These are phyloP conservation scores for Monilinia fructigena DNA, from an alignment of 2,329 filamentous ascomycete genomes.

Conservation along the genomic window DNA sequence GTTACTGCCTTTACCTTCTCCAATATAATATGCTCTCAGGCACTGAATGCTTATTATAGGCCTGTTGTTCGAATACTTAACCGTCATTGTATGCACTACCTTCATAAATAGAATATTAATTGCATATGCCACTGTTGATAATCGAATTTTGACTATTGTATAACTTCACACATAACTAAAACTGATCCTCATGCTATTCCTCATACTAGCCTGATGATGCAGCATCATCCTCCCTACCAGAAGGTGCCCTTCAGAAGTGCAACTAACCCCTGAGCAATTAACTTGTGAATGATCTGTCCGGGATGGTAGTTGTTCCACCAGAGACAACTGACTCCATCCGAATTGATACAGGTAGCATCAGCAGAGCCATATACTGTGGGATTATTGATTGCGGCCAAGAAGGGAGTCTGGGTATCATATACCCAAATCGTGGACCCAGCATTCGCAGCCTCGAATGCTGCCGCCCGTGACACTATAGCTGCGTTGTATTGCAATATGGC, in stretches of 20 bases:
- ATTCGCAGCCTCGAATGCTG: conserved; percentile 6
- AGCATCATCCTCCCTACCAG: background rate
- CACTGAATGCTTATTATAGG: no score
- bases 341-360: conserved; percentile 1
- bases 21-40: no score
- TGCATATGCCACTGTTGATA: no score
- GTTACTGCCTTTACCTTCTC: no score
- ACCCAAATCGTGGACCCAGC: background rate
- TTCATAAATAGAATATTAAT: no score
- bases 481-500: conserved; percentile 11
- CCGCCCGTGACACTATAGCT: background rate
- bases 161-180: no score
- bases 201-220: no score
- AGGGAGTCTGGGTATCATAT: conserved; percentile 6
- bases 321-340: conserved; percentile 3
- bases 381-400: background rate
- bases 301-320: conserved; percentile 14
- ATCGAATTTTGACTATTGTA: no score
- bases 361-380: background rate
- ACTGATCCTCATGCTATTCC: no score
- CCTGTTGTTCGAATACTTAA: no score
- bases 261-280: background rate
- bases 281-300: background rate
- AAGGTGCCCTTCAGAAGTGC: background rate
- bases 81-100: no score